Conservation (phyloP, 1,139 yeast genomes). For the Candida sp. region DNA sequence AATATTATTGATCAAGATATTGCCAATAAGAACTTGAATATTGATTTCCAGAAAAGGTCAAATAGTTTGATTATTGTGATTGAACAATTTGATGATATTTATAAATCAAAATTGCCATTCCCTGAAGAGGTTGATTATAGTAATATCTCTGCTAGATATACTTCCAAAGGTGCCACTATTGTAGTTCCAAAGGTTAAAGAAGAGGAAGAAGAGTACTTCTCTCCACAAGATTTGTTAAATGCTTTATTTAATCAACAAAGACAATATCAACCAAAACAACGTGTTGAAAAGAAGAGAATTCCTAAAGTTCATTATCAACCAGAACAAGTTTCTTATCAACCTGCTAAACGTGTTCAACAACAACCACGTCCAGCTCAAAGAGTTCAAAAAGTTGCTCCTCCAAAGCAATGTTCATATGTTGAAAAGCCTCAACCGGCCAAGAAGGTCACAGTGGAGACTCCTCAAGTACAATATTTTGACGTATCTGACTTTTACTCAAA, state of each 20-base stretch:
- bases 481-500: neutral
- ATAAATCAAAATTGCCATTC: constrained; percentile 1
- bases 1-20: constrained; percentile 1
- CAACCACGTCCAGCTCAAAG: neutral
- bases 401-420: neutral
- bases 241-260: neutral
- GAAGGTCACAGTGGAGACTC: neutral
- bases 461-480: neutral
- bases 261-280: neutral
- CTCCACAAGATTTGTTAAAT: neutral
- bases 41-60: constrained; percentile 1
- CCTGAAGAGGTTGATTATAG: neutral
- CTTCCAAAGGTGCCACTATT: neutral
- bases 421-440: neutral
- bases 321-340: neutral
- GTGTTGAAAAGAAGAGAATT: neutral
- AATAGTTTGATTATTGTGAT: neutral
- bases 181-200: constrained; percentile 1
- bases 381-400: neutral
- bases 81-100: neutral
- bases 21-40: neutral
- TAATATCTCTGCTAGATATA: constrained; percentile 1
- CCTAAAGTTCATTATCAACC: neutral
- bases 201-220: neutral
- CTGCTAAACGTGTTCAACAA: too few species aligned